Base-by-base conservation (phyloP, 371 early-diverging fungal species). In the Circinella umbellata region DNA sequence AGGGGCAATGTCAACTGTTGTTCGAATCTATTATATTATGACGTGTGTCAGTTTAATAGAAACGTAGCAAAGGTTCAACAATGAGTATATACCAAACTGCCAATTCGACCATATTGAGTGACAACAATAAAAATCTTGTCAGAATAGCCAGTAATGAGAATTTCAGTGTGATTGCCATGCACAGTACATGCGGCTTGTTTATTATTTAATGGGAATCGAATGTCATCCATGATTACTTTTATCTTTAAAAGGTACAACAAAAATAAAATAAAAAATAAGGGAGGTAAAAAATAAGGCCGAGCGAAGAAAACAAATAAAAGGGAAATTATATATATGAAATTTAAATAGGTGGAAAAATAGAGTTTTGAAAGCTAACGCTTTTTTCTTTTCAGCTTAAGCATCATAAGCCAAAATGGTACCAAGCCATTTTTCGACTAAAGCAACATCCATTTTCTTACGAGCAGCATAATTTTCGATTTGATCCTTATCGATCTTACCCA, bases 401-500 rank as follows among this genome's bases (percentile, higher is more conserved):
- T 93, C 95, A 72, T 97, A 97, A 20, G 91, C 87, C 42, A 97
- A 87, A 71, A 93, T 95, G 8, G 92, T 88, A 46, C 90, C 87
- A 60, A 97, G 79, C 95, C 95, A 95, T 63, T 90, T 93, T 79
- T 97, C 97, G 9, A 93, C 85, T 34, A 81, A 88, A 9, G 85
- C 86, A 5, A 94, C 83, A 11, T 85, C 74, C 83, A 91, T 88
- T 61, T 80, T 76, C 80, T 94, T 94, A 66, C 97, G 89, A 35
- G 80, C 77, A 18, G 96, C 89, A 72, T 97, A 97, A 69, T 91
- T 91, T 27, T 81, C 77, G 27, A 87, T 76, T 80, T 96, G 96
- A 69, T 95, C 97, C 80, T 93, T 94, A 57, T 84, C 88, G 70
- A 96, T 88, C 83, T 96, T 96, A 72, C 97, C 97, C 6, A 95